Conservation (phyloP, 257 asterid genomes). For the Ilex asprella region DNA sequence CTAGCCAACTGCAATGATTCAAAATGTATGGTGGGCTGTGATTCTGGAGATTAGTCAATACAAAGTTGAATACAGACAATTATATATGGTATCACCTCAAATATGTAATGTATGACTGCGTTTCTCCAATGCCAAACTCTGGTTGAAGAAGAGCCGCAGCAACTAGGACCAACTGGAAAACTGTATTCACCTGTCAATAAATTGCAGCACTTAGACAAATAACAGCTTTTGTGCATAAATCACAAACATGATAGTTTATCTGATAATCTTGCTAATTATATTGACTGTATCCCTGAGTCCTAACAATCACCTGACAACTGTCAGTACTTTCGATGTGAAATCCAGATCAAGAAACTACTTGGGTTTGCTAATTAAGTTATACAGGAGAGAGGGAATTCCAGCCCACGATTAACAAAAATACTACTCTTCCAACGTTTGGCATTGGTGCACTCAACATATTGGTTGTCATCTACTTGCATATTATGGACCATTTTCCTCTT, state of each 20-base stretch:
- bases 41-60: neutral
- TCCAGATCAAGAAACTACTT: no score
- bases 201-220: neutral
- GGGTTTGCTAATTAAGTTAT: no score
- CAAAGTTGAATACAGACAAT: constrained; percentile 2
- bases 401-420: no score
- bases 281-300: neutral
- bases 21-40: constrained; percentile 2
- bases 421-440: no score
- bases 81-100: constrained; percentile 42
- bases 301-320: neutral
- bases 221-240: neutral
- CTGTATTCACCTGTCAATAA: constrained; percentile 65
- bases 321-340: no score
- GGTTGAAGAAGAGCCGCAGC: constrained; percentile 96
- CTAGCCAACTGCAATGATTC: constrained; percentile 67
- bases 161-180: constrained; percentile 73
- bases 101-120: constrained; percentile 45
- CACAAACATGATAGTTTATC: neutral
- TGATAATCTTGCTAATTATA: neutral
- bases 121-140: constrained; percentile 71
- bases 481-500: no score
- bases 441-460: no score
- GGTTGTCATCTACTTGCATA: no score
- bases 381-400: no score